phyloP scores from a whole-genome alignment of 1,284 basidiomycete genomes.

The Heterobasidion annosum region DNA sequence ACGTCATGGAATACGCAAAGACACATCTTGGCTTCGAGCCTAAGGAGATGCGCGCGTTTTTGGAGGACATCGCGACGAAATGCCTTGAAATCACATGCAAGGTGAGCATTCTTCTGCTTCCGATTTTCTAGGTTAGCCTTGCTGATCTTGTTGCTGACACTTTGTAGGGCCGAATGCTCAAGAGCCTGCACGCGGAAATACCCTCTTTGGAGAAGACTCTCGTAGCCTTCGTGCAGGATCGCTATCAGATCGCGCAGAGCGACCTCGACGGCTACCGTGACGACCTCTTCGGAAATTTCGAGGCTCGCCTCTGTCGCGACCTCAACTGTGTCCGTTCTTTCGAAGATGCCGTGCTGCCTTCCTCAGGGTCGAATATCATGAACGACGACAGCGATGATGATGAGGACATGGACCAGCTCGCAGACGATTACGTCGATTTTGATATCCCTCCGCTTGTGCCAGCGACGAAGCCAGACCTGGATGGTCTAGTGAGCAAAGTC shows the following conservation, averaged over 20 bases:
- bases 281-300: slow-evolving; percentile 6
- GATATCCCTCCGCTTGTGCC: slow-evolving; percentile 5
- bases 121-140: background rate
- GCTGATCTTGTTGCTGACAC: background rate
- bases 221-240: slow-evolving; percentile 31
- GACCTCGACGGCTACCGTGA: slow-evolving; percentile 13
- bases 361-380: background rate
- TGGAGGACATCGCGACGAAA: slow-evolving; percentile 42
- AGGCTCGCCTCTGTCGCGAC: slow-evolving; percentile 9
- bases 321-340: background rate
- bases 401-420: background rate
- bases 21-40: slow-evolving; percentile 31
- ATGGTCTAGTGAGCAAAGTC: background rate
- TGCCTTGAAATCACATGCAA: slow-evolving; percentile 60
- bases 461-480: background rate
- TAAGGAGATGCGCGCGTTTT: slow-evolving; percentile 32
- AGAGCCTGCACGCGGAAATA: slow-evolving; percentile 39
- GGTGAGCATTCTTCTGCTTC: slow-evolving; percentile 23
- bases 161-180: slow-evolving; percentile 52
- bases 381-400: background rate
- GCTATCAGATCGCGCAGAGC: slow-evolving; percentile 41
- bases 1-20: slow-evolving; percentile 46
- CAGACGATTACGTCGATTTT: slow-evolving; percentile 4
- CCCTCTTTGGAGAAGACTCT: slow-evolving; percentile 32
- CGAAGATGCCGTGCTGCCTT: background rate